Base-by-base conservation (phyloP, 805 yeast species). In the Zygosaccharomyces bailii region DNA sequence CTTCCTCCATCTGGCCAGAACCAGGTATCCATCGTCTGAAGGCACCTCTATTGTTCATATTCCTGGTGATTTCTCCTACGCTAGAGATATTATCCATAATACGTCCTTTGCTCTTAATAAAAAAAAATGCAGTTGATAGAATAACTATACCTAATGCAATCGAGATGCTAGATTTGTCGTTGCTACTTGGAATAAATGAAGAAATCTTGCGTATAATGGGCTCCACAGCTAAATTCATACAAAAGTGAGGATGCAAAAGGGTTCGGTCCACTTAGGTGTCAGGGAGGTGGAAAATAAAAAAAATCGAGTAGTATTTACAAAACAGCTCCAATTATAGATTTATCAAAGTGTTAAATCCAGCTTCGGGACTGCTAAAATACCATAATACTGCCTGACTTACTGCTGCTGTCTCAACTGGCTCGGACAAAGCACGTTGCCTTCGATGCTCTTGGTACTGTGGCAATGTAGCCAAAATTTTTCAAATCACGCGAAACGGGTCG, bases 11-110 rank as follows among this genome's bases (percentile, higher is more conserved):
- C 29, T 49, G 54, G 13, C 50, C 45, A 40, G 45, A 38, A 36
- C 51, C 44, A 19, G 53, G 52, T 27, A 53, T 51, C 58, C 58
- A 54, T 18, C 54, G 53, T 42, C 53, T 50, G 34, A 54, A 45
- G 29, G 50, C 47, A 14, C 40, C 45, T 10, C 40, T 39, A 10
- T 40, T 34, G 34, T 46, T 44, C 30, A 44, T 40, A 21, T 47
- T 49, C 29, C 49, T 50, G 17, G 51, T 34, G 24, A 49, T 45
- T 9, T 43, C 50, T 32, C 48, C 48, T 17, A 52, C 40, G 34
- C 34, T 45, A 16, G 52, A 39, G 19, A 48, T 34, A 17, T 39
- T 48, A 13, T 43, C 44, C 53, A 49, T 49, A 23, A 50, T 34
- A 20, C 27, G 31, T 14, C 34, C 19, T 24, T 39, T 47, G 17